Evolutionary conservation across 495 filamentous ascomycete genomes (phyloP), one percentile per base, ranked within the genome.

Genomic region (Hamigera avellanea): DNA sequence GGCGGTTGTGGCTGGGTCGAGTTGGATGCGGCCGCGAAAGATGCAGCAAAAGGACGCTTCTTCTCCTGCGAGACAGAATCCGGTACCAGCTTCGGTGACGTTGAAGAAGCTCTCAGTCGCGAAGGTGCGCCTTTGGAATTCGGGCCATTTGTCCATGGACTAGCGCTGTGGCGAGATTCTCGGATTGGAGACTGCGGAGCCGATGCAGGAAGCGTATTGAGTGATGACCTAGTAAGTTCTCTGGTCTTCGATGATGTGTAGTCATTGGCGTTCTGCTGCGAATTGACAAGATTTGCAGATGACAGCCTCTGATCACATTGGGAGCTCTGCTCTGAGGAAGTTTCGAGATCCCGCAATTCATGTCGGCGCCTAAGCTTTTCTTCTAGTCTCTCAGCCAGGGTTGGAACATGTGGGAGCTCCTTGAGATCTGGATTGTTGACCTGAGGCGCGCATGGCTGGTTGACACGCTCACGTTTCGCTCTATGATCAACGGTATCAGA

Each of bases 381-480:
- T 25, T 64, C 61, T 7, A 64, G 32, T 23, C 55, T 46, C 21
- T 61, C 54, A 1, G 61, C 58, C 15, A 64, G 43, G 6, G 54
- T 58, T 4, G 43, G 48, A 13, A 33, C 37, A 34, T 14, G 45
- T 3, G 27, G 30, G 14, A 18, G 17, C 26, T 36, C 35, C 30
- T 32, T 35, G 12, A 41, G 13, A 15, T 26, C 6, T 3, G 4
- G 5, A 30, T 30, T 6, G n/a, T 30, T 15, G 12, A 6, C 6
- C 5, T 4, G 28, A 4, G n/a, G 3, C 10, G 6, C n/a, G 28
- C 6, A 12, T 6, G 10, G n/a, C n/a, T 30, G 12, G n/a, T n/a
- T 30, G 6, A 15, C 4, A 6, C 28, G 16, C 13, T 28, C 25
- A 6, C 7, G 12, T 23, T 29, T 7, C 14, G 15, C 32, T 26